These are phyloP conservation scores for Speleostelium caveatum DNA, from an alignment of 78 protist species.

Conservation along the genomic window DNA sequence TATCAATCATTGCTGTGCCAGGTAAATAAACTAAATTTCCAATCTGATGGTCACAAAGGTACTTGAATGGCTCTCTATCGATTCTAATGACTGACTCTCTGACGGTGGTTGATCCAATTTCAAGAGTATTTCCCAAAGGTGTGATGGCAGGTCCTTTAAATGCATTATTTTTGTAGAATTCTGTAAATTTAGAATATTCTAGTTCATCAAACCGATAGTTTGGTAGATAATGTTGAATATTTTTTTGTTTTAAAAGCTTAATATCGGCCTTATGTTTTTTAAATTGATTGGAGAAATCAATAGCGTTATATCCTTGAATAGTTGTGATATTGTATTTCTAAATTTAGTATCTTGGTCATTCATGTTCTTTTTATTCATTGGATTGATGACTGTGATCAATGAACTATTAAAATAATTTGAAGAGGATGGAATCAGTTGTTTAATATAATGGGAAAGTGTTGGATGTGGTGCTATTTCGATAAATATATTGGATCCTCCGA, in stretches of 20 bases:
- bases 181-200: too few relatives aligned
- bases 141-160: too few relatives aligned
- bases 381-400: not conserved
- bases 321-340: not conserved
- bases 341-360: not conserved
- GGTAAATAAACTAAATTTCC: constrained; percentile 2
- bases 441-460: constrained; percentile 17
- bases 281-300: too few relatives aligned
- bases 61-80: not conserved
- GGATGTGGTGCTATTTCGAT: constrained; percentile 73
- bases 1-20: constrained; percentile 23
- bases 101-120: too few relatives aligned
- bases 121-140: too few relatives aligned
- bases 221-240: too few relatives aligned
- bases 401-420: too few relatives aligned
- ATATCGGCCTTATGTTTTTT: not conserved
- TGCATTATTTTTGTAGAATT: too few relatives aligned
- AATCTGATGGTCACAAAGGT: constrained; percentile 3
- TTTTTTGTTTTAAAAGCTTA: too few relatives aligned
- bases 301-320: not conserved
- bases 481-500: not conserved
- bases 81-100: constrained; percentile 5
- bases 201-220: too few relatives aligned
- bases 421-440: not conserved
- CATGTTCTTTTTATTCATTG: not conserved